Percentiles rank a stretch among this genome's conserved stretches.
These are phyloP conservation scores for Candida gigantensis DNA, from an alignment of 1,139 yeast species.

Conservation along the genomic window DNA sequence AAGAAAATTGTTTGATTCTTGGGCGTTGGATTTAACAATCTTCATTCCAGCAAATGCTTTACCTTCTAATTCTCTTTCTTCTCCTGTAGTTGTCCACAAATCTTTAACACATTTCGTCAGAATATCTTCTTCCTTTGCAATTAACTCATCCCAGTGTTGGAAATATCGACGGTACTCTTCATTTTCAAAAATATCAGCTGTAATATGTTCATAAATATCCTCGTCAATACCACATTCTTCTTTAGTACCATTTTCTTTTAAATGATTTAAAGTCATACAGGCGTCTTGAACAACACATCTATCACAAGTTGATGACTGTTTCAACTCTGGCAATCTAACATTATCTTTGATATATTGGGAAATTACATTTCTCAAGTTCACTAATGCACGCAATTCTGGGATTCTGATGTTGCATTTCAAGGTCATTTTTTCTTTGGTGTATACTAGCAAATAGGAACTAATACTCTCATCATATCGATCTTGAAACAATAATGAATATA, in stretches of 20 bases:
- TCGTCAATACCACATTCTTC: conserved; percentile 48
- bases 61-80: conserved; percentile 53
- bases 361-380: conserved; percentile 70
- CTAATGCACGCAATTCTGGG: conserved; percentile 59
- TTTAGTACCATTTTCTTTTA: conserved; percentile 57
- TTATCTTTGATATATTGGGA: conserved; percentile 60
- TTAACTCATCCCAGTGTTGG: conserved; percentile 68
- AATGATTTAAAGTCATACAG: conserved; percentile 71
- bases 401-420: conserved; percentile 55
- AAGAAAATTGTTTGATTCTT: conserved; percentile 6
- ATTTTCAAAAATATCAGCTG: conserved; percentile 49
- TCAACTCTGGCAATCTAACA: conserved; percentile 59
- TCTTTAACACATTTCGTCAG: conserved; percentile 56
- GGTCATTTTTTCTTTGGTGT: conserved; percentile 63
- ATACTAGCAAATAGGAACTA: conserved; percentile 67
- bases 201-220: conserved; percentile 47
- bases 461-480: conserved; percentile 77
- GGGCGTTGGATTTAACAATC: conserved; percentile 37
- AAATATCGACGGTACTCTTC: conserved; percentile 53
- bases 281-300: conserved; percentile 59
- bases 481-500: conserved; percentile 77
- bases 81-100: conserved; percentile 66
- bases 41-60: conserved; percentile 52
- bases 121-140: conserved; percentile 75
- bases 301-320: conserved; percentile 61